Percentiles rank a stretch among this genome's conserved stretches.
Conservation (phyloP, 371 early-diverging fungal species). For the Fennellomyces sp. region DNA sequence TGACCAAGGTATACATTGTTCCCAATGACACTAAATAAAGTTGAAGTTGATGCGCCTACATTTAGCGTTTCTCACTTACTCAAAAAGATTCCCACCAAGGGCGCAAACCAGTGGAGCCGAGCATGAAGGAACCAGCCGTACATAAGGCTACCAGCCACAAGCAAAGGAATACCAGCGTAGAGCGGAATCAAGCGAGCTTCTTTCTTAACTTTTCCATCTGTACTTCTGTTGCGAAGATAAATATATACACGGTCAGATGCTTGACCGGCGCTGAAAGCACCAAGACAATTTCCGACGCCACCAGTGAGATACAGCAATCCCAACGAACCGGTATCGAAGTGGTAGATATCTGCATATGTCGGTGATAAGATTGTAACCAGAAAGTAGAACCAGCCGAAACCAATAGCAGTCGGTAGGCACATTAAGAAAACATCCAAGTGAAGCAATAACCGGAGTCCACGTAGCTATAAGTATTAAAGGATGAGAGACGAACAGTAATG, state of each 20-base stretch:
- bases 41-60: not conserved
- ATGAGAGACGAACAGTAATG: too few relatives aligned
- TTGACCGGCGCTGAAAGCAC: conserved; percentile 45
- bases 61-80: conserved; percentile 3
- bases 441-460: conserved; percentile 24
- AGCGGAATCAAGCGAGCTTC: conserved; percentile 28
- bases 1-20: conserved; percentile 36
- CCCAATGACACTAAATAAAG: conserved; percentile 22
- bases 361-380: conserved; percentile 47
- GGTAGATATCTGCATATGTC: conserved; percentile 38
- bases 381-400: conserved; percentile 56
- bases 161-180: conserved; percentile 24
- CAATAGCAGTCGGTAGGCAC: conserved; percentile 25
- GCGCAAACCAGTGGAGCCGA: conserved; percentile 27
- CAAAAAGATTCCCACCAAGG: conserved; percentile 23
- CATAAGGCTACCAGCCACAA: conserved; percentile 24
- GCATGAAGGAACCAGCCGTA: conserved; percentile 42
- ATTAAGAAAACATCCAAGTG: conserved; percentile 18
- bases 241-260: conserved; percentile 23
- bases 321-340: conserved; percentile 41
- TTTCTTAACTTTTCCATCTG: not conserved
- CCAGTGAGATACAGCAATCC: conserved; percentile 53
- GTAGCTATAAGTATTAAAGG: conserved; percentile 29
- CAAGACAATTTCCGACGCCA: conserved; percentile 51
- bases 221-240: conserved; percentile 5